Base-by-base conservation (phyloP, 2,329 filamentous ascomycete species). In the Emergomyces africanus region DNA sequence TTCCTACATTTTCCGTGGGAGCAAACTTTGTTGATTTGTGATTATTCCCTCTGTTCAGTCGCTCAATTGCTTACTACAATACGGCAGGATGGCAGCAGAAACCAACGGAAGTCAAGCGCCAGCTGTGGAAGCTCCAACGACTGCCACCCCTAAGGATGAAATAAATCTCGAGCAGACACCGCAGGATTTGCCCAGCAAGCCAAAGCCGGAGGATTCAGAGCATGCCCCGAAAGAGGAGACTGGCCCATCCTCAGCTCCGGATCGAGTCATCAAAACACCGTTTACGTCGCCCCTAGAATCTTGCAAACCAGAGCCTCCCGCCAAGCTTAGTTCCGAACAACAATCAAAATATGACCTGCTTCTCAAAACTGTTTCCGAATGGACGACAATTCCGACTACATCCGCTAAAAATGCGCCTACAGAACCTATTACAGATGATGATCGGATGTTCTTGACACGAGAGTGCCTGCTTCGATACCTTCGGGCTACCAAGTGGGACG, bases 401-500 rank as follows among this genome's bases (percentile, higher is more conserved):
- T 78, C 79, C 6, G 81, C 82, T 58, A 86, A 82, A 62, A 77
- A 77, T 58, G 75, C 81, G 12, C 73, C 79, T 10, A 77, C 77
- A 62, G 80, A 83, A 2, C 84, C 89, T 1, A 75, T 97, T 60
- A 85, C 83, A 56, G 90, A 95, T 60, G 76, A 79, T 56, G 94
- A 99, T 75, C 87, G 84, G 68, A 84, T 94, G 76, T 99, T 90
- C 85, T 81, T 99, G 65, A 96, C 91, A 14, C 84, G 85, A 64
- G 94, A 99, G 72, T 97, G 92, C 70, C 81, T 99, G 18, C 80
- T 96, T 46, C 88, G 94, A 66, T 99, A 96, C 72, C 84, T 99
- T 35, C 87, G 92, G 61, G 94, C 94, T 23, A 91, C 90, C 42
- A 96, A 95, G 74, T 99, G 94, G 90, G 80, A 85, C 65, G 80